Conservation (phyloP, 2,329 filamentous ascomycete species). For the Fusarium chaquense region DNA sequence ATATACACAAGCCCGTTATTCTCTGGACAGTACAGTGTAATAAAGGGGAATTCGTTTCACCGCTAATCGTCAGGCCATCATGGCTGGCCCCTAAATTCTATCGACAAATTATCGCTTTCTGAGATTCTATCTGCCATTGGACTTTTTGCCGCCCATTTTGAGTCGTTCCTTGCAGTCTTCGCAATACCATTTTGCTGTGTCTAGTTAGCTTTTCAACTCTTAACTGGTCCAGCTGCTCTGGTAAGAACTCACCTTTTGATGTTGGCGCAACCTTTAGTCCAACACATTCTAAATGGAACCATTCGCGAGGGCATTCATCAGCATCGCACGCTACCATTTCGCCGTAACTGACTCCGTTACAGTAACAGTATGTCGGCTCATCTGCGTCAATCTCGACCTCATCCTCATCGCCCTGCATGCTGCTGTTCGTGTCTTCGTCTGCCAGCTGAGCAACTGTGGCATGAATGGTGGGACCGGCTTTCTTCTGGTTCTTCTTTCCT, state of each 20-base stretch:
- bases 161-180: constrained; percentile 79
- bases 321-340: constrained; percentile 88
- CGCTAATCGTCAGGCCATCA: constrained; percentile 24
- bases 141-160: constrained; percentile 66
- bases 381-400: constrained; percentile 74
- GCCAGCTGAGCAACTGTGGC: constrained; percentile 52
- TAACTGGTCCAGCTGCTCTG: neutral
- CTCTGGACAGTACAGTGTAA: constrained; percentile 23
- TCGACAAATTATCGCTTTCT: constrained; percentile 3
- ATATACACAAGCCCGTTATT: constrained; percentile 40
- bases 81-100: constrained; percentile 17
- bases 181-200: constrained; percentile 82
- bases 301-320: constrained; percentile 78
- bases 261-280: constrained; percentile 83
- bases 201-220: constrained; percentile 46
- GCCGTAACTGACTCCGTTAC: constrained; percentile 82
- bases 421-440: constrained; percentile 60
- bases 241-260: constrained; percentile 72
- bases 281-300: constrained; percentile 87
- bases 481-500: constrained; percentile 73
- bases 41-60: constrained; percentile 18
- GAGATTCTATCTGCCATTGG: constrained; percentile 58
- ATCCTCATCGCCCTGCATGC: constrained; percentile 55
- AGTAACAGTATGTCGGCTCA: constrained; percentile 83
- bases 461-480: constrained; percentile 59